Evolutionary conservation across 148 eudicot genomes (phyloP).

Genomic region (Chenopodium album): DNA sequence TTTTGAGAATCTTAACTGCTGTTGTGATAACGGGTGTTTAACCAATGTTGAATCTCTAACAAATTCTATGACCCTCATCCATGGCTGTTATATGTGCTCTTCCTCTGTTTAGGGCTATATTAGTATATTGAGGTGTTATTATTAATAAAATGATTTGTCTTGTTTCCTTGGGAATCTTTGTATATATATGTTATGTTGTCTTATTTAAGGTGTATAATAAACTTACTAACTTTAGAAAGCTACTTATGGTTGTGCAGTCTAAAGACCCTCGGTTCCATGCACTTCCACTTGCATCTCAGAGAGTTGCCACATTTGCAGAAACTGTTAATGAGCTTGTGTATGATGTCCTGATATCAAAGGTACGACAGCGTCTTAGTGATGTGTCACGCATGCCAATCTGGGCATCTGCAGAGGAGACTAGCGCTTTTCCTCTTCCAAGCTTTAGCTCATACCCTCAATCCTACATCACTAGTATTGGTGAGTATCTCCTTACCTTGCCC

Average conservation of each 20-base stretch:
- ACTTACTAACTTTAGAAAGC: background rate
- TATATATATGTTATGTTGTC: background rate
- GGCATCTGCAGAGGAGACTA: conserved; percentile 78
- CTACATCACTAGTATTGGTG: conserved; percentile 84
- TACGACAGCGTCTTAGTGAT: conserved; percentile 76
- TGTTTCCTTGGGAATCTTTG: background rate
- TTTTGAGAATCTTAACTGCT: background rate
- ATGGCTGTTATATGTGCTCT: background rate
- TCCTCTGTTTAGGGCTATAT: background rate
- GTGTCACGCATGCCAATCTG: conserved; percentile 79
- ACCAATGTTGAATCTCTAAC: background rate
- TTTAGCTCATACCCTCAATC: conserved; percentile 91
- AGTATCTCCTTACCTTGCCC: conserved; percentile 96
- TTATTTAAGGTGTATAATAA: conserved; percentile 5
- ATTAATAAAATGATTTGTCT: background rate
- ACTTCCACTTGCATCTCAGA: conserved; percentile 82
- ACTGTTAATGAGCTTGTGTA: conserved; percentile 93
- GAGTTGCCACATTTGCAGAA: conserved; percentile 84
- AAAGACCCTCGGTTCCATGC: conserved; percentile 98
- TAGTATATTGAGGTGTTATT: background rate
- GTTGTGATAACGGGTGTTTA: background rate
- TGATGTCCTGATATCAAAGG: conserved; percentile 89
- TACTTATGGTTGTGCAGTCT: conserved; percentile 53
- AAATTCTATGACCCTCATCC: background rate
- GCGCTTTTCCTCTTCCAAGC: conserved; percentile 77